Base-by-base conservation (phyloP, 139 green algal genomes). In the Coelastrella sp. region DNA sequence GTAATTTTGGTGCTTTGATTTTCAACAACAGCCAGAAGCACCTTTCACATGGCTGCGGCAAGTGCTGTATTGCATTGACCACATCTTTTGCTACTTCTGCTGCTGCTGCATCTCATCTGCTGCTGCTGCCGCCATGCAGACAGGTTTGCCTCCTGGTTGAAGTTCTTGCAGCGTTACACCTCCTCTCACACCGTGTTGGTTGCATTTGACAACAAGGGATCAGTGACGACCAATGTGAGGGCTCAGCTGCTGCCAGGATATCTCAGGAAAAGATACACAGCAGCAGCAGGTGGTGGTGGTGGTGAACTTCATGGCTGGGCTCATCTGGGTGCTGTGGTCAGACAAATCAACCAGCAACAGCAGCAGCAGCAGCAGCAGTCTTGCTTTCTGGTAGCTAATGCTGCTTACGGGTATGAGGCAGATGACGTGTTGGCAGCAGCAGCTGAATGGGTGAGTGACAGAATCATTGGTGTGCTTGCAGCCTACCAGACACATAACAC, bases 151-250 rank as follows among this genome's bases (percentile, higher is more conserved):
- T 21, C 51, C 19, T 69, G 75, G 75, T 17, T 82, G 21, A n/a
- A 9, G 23, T 71, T 82, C 35, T 53, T 71, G 34, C 51, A 51
- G n/a, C 32, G 21, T 37, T 59, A 41, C 34, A 53, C 37, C 25
- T 19, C 19, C 30, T 34, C 75, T 4, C 21, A 57, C 11, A 32
- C 53, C 8, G 75, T 82, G n/a, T 34, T 82, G 21, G 75, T 82
- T 8, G 75, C 75, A 2, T 82, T 82, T 51, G 75, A 82, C 53
- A 82, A 82, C 35, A 82, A 82, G 53, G 75, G 75, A 2, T 50
- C 53, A 38, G 25, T 53, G 2, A 45, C 27, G 11, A 57, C 53
- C 5, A 82, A 82, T 38, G 75, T 82, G 3, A 17, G 75, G 35
- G 75, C 75, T 27, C 75, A 82, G 75, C 75, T 82, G 6, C 15